These are phyloP conservation scores for Cordyceps fumosorosea DNA, from an alignment of 2,329 filamentous ascomycete genomes.

Conservation along the genomic window DNA sequence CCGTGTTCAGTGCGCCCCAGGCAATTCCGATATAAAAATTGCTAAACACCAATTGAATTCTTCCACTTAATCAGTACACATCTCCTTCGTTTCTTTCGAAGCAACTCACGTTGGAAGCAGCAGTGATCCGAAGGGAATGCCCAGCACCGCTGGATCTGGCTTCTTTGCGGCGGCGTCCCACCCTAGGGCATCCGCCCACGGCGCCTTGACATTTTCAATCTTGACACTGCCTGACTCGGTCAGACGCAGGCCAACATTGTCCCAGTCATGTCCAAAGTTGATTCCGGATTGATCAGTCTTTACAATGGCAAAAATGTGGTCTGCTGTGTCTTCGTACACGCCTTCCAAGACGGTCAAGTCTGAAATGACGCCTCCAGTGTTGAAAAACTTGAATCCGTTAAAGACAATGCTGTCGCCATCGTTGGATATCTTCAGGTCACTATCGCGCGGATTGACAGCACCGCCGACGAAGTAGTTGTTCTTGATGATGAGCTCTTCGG, in stretches of 20 bases:
- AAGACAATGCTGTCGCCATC: slow-evolving; percentile 51
- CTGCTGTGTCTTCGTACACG: slow-evolving; percentile 47
- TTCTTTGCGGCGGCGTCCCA: slow-evolving; percentile 47
- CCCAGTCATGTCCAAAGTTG: slow-evolving; percentile 55
- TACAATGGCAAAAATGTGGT: slow-evolving; percentile 58
- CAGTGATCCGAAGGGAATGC: slow-evolving; percentile 49
- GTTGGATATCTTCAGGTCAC: slow-evolving; percentile 49
- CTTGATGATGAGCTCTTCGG: slow-evolving; percentile 49
- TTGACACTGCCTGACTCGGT: slow-evolving; percentile 58
- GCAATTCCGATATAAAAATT: slow-evolving; percentile 62
- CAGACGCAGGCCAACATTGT: slow-evolving; percentile 56
- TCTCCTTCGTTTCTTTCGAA: fast-evolving
- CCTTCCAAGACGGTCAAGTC: slow-evolving; percentile 62
- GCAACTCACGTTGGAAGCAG: slow-evolving; percentile 47
- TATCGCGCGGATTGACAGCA: slow-evolving; percentile 60
- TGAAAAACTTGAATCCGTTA: slow-evolving; percentile 59
- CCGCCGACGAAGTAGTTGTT: slow-evolving; percentile 63
- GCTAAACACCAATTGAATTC: slow-evolving; percentile 58
- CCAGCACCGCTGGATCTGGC: slow-evolving; percentile 42
- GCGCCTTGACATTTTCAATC: slow-evolving; percentile 49
- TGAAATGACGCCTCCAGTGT: slow-evolving; percentile 59
- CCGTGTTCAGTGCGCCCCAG: slow-evolving; percentile 48
- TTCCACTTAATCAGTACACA: slow-evolving; percentile 16
- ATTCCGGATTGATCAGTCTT: slow-evolving; percentile 52
- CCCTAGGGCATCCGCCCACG: slow-evolving; percentile 56